phyloP scores from a whole-genome alignment of 2,329 filamentous ascomycete genomes.

The Rosellinia necatrix region DNA sequence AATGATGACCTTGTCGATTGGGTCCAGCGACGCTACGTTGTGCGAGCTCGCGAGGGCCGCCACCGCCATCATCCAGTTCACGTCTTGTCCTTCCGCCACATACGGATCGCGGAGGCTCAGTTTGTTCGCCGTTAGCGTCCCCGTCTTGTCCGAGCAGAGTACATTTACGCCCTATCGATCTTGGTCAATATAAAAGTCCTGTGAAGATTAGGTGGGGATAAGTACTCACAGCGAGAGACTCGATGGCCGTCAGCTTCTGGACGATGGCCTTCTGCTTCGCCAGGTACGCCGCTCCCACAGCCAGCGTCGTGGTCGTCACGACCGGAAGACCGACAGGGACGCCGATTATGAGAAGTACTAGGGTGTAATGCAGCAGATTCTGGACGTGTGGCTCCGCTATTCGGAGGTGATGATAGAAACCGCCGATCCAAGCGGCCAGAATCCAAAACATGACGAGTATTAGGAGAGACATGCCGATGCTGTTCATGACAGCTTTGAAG shows the following conservation, averaged over 20 bases:
- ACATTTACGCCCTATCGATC: conserved; percentile 66
- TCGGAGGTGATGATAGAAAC: conserved; percentile 73
- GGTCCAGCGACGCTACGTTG: conserved; percentile 78
- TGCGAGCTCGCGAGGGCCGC: conserved; percentile 77
- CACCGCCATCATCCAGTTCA: conserved; percentile 86
- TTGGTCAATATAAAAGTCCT: conserved; percentile 8
- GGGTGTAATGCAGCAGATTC: conserved; percentile 69
- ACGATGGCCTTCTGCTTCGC: conserved; percentile 80
- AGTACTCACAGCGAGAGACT: conserved; percentile 63
- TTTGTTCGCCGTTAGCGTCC: conserved; percentile 77
- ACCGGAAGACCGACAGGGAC: conserved; percentile 80
- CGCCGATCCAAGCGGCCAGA: conserved; percentile 75
- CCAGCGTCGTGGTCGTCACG: conserved; percentile 77
- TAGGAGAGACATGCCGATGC: conserved; percentile 73
- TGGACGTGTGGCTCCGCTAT: conserved; percentile 63
- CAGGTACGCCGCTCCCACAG: conserved; percentile 77
- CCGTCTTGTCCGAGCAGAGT: conserved; percentile 82
- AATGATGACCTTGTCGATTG: conserved; percentile 80
- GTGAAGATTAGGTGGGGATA: not conserved
- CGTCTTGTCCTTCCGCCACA: conserved; percentile 75
- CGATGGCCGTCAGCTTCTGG: conserved; percentile 79
- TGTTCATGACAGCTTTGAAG: conserved; percentile 85
- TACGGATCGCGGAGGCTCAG: conserved; percentile 77
- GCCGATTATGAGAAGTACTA: conserved; percentile 76
- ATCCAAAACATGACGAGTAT: conserved; percentile 81